Evolutionary conservation across 2,329 filamentous ascomycete genomes (phyloP).

Genomic region (Alternaria atra): DNA sequence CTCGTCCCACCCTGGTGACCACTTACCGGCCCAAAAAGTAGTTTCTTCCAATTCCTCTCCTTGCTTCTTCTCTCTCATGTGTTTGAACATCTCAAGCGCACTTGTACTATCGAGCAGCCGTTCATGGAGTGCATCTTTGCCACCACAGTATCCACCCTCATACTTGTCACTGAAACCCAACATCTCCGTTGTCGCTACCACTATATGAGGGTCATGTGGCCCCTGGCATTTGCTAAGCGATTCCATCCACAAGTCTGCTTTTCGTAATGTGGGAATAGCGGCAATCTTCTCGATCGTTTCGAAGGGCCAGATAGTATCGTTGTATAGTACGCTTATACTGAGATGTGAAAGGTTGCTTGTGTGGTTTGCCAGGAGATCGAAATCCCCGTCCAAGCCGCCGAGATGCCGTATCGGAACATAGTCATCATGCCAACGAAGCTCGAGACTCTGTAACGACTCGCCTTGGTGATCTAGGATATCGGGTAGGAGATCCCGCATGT

Average conservation of each 20-base stretch:
- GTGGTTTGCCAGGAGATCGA: slow-evolving; percentile 5
- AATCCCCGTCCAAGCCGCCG: neutral
- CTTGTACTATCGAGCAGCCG: slow-evolving; percentile 11
- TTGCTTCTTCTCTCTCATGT: slow-evolving; percentile 17
- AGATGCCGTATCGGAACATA: neutral
- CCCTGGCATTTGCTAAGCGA: slow-evolving; percentile 1
- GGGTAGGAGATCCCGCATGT: neutral
- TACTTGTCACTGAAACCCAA: neutral
- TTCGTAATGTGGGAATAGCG: slow-evolving; percentile 12
- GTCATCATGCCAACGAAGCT: slow-evolving; percentile 12
- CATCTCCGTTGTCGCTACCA: neutral
- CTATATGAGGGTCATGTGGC: neutral
- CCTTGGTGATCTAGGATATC: slow-evolving; percentile 19
- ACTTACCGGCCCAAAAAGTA: slow-evolving; percentile 25
- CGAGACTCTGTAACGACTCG: slow-evolving; percentile 12
- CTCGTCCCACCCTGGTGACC: slow-evolving; percentile 3
- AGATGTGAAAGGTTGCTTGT: slow-evolving; percentile 20
- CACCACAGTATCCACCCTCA: slow-evolving; percentile 3
- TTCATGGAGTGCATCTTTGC: slow-evolving; percentile 16
- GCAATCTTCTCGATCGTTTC: slow-evolving; percentile 12
- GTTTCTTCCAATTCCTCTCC: slow-evolving; percentile 12
- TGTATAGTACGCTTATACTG: slow-evolving; percentile 22
- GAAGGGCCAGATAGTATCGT: slow-evolving; percentile 24
- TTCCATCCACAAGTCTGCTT: slow-evolving; percentile 21
- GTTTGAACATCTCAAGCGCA: slow-evolving; percentile 18